Percentiles rank a stretch among this genome's conserved stretches.
Evolutionary conservation across 768 basidiomycete genomes (phyloP).

Genomic region (Vishniacozyma victoriae): DNA sequence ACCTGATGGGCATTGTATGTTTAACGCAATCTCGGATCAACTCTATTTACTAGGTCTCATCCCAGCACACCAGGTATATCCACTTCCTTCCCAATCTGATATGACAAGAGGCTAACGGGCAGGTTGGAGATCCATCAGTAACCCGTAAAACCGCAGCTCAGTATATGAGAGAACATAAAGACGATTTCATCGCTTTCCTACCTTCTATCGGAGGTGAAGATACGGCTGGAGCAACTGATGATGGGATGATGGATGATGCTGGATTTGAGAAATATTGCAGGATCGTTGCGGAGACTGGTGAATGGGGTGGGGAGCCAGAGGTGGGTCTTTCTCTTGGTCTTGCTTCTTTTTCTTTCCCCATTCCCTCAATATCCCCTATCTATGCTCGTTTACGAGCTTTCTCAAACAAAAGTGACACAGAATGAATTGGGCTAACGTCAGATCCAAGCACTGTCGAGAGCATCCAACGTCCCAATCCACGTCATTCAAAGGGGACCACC

Average conservation of each 20-base stretch:
- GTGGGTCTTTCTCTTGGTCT: conserved; percentile 26
- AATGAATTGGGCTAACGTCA: no score
- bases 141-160: conserved; percentile 66
- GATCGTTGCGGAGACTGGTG: conserved; percentile 70
- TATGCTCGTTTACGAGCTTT: no score
- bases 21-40: conserved; percentile 89
- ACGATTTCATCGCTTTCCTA: conserved; percentile 90
- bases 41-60: conserved; percentile 66
- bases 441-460: conserved; percentile 78
- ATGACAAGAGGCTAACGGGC: neutral
- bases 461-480: conserved; percentile 77
- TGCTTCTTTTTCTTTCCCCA: no score
- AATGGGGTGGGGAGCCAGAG: conserved; percentile 97
- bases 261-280: conserved; percentile 67
- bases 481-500: conserved; percentile 80
- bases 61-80: conserved; percentile 47
- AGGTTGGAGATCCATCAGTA: conserved; percentile 18
- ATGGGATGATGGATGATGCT: conserved; percentile 64
- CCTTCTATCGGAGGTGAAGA: conserved; percentile 66
- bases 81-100: neutral
- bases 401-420: no score
- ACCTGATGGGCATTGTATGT: conserved; percentile 95
- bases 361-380: no score
- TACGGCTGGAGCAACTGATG: conserved; percentile 57
- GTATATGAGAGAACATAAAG: conserved; percentile 73